Evolutionary conservation across 352 stramenopile genomes (phyloP), one percentile per base, ranked within the genome.

Genomic region (Pythium dissotocum): DNA sequence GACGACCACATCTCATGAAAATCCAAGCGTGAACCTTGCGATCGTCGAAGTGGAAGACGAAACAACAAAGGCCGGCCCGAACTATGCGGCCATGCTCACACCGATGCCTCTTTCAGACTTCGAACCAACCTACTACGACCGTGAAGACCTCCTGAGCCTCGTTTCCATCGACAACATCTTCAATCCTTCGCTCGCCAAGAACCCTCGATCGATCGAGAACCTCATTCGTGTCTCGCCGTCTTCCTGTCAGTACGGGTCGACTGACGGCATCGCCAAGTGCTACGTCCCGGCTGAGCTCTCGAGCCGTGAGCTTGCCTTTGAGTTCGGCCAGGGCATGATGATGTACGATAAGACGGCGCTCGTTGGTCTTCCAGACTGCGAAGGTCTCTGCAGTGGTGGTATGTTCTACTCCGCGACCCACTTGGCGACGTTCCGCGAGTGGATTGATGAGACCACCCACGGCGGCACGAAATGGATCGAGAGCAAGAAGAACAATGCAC

Each of bases 351-450:
- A 49, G 14, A 12, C 63, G 6, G 24, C 10, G 6, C 63, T 76
- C 5, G 63, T 76, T 0, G 69, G 63, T 2, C 26, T 76, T 46
- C 69, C 69, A 0, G 63, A 76, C 24, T 76, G 69, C 30, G 58
- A 69, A 24, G 63, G 69, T 1, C 48, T 76, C 10, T 76, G 69
- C 52, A 66, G 63, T 24, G 69, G 69, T 14, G 69, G 69, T 8
- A 71, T 71, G 63, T 76, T 76, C 38, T 76, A 76, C 63, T 71
- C 63, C 1, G 57, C 60, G 26, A 76, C 63, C 5, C 65, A 63
- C 14, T 48, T 76, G 28, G 63, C 54, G 2, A 40, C 36, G 38
- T 63, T 56, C 56, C 24, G 26, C 1, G 10, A 30, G 4, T 76
- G 69, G 69, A 76, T 76, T 58, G 57, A 71, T 44, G 38, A 65